Evolutionary conservation across 2,329 filamentous ascomycete genomes (phyloP).

Genomic region (Penicillium brevicompactum): DNA sequence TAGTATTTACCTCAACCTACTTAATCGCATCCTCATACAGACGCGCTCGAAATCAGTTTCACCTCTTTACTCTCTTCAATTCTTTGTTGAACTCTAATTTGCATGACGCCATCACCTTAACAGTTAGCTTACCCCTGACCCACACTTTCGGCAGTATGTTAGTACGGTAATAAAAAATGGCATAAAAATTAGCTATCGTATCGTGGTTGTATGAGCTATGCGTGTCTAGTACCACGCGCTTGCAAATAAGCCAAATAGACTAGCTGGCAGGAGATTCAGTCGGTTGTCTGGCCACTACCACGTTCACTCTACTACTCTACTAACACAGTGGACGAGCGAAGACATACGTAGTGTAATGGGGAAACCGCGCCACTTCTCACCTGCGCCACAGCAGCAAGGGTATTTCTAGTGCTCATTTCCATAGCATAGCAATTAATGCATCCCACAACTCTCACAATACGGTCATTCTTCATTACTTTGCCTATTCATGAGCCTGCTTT

Average conservation of each 20-base stretch:
- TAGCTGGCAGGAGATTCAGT: not conserved
- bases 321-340: not conserved
- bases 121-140: not conserved
- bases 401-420: not conserved
- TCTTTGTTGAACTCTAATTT: not conserved
- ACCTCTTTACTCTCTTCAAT: not conserved
- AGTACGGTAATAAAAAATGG: constrained; percentile 1
- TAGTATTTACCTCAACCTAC: too few species aligned
- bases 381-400: not conserved
- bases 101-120: not conserved
- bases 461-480: not conserved
- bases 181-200: constrained; percentile 3
- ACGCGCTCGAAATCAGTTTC: constrained; percentile 1
- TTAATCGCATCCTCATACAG: too few species aligned
- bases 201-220: not conserved
- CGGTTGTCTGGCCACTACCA: not conserved
- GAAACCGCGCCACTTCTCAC: too few species aligned
- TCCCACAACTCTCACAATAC: not conserved
- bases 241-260: constrained; percentile 1
- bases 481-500: not conserved
- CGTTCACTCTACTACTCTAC: not conserved
- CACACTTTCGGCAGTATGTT: not conserved
- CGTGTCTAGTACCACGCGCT: not conserved
- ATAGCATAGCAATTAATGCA: not conserved
- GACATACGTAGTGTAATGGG: not conserved